Evolutionary conservation across 208 protist genomes (phyloP).

Genomic region (Zelonia costaricensis): DNA sequence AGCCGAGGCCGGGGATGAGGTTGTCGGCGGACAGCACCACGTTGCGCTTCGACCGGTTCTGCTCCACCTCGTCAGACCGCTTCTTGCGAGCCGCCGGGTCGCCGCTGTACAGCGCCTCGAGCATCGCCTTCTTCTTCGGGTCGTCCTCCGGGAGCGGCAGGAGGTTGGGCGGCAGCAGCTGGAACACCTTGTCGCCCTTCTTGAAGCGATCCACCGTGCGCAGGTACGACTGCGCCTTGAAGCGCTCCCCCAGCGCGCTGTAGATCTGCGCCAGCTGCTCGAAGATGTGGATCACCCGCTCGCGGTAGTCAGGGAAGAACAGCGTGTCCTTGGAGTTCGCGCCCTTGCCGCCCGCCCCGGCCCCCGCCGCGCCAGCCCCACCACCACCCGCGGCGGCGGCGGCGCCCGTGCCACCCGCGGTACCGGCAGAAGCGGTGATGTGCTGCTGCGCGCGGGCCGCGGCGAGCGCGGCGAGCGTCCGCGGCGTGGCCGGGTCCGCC

Average conservation of each 20-base stretch:
- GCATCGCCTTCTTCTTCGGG: constrained; percentile 11
- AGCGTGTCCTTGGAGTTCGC: constrained; percentile 25
- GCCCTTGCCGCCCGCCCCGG: background rate
- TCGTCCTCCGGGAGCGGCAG: constrained; percentile 51
- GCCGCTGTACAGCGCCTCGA: constrained; percentile 4
- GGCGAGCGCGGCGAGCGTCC: background rate
- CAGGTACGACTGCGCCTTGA: constrained; percentile 76
- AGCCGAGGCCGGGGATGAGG: constrained; percentile 51
- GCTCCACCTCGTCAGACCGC: constrained; percentile 28
- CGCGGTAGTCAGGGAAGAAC: constrained; percentile 76
- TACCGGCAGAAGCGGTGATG: background rate
- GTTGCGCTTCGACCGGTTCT: constrained; percentile 41
- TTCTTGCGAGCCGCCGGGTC: constrained; percentile 3
- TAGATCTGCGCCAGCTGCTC: constrained; percentile 82
- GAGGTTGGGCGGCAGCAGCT: constrained; percentile 73
- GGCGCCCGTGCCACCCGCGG: background rate
- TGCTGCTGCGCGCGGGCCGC: background rate
- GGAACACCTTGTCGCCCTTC: constrained; percentile 61
- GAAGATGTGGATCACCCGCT: constrained; percentile 75
- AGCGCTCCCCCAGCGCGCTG: constrained; percentile 70
- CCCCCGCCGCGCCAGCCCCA: background rate
- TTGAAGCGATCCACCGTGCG: constrained; percentile 64
- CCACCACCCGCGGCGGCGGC: background rate
- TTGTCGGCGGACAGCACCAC: constrained; percentile 30
- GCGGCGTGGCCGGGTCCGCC: background rate